Base-by-base conservation (phyloP, 805 yeast genomes). In the Myxozyma melibiosi region DNA sequence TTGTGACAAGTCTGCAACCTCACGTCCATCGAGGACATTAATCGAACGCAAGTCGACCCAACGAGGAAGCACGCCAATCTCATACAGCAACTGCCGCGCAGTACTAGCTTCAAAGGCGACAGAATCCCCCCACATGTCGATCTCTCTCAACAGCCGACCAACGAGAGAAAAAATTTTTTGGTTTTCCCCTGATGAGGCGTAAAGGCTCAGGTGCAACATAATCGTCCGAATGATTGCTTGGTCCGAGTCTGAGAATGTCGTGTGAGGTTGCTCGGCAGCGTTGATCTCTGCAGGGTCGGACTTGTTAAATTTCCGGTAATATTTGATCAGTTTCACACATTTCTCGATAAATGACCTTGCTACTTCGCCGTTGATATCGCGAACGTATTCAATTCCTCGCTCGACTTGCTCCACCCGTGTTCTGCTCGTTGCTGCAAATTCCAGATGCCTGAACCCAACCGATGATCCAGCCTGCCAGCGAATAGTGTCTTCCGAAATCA, bases 21-120 rank as follows among this genome's bases (percentile, higher is more conserved):
- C 49, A 7, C 50, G 27, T 13, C 47, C 42, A 28, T 34, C 44
- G 1, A 46, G 37, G 7, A 20, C 38, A 25, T 55, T 47, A 20
- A 42, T 16, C 43, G 47, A 41, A 14, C 35, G 27, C 20, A 57
- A 44, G 37, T 57, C 46, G 20, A 55, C 58, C 63, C 60, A 57
- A 9, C 67, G 62, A 14, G 65, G 35, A 24, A 53, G 48, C 6
- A 65, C 60, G 5, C 67, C 67, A 34, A 65, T 55, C 30, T 65
- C 67, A 25, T 46, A 48, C 34, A 65, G 47, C n/a, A 64, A 54
- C 45, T 45, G 44, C 37, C 33, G 42, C 8, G 51, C 53, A 18
- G 39, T 34, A 6, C 40, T 33, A 13, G 46, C 38, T 8, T 31
- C 24, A 16, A 40, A 35, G 3, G 16, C 28, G 14, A 40, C 58